phyloP scores from a whole-genome alignment of 148 eudicot species.

The Pharnaceum exiguum region DNA sequence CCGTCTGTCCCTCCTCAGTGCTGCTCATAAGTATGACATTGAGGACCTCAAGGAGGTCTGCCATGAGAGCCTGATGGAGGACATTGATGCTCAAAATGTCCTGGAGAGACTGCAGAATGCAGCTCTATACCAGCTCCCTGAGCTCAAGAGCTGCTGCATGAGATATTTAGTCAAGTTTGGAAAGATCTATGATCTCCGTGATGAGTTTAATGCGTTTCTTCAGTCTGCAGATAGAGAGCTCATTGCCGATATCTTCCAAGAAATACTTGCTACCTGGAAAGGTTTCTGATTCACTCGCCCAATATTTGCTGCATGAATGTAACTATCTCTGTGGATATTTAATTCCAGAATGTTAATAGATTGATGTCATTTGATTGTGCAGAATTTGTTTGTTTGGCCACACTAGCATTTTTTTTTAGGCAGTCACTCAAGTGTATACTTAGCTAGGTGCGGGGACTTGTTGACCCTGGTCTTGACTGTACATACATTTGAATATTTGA shows the following conservation, averaged over 20 bases:
- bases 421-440: too few species aligned
- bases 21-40: conserved; percentile 86
- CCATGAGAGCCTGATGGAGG: conserved; percentile 77
- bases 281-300: conserved; percentile 78
- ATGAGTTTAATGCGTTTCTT: conserved; percentile 65
- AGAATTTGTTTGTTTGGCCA: too few species aligned
- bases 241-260: conserved; percentile 64
- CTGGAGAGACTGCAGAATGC: conserved; percentile 80
- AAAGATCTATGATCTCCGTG: conserved; percentile 71
- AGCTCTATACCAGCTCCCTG: conserved; percentile 56
- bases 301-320: too few species aligned
- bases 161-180: conserved; percentile 81
- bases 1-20: conserved; percentile 60
- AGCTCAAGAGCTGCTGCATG: conserved; percentile 65
- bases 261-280: conserved; percentile 84
- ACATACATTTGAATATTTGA: too few species aligned
- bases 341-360: too few species aligned
- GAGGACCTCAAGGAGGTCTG: conserved; percentile 77
- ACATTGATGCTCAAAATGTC: conserved; percentile 70
- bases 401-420: too few species aligned
- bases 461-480: too few species aligned
- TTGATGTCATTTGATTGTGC: too few species aligned
- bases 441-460: too few species aligned
- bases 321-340: too few species aligned
- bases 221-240: conserved; percentile 74